Evolutionary conservation across 768 basidiomycete genomes (phyloP), one percentile per base, ranked within the genome.

Genomic region (Pisolithus microcarpus): DNA sequence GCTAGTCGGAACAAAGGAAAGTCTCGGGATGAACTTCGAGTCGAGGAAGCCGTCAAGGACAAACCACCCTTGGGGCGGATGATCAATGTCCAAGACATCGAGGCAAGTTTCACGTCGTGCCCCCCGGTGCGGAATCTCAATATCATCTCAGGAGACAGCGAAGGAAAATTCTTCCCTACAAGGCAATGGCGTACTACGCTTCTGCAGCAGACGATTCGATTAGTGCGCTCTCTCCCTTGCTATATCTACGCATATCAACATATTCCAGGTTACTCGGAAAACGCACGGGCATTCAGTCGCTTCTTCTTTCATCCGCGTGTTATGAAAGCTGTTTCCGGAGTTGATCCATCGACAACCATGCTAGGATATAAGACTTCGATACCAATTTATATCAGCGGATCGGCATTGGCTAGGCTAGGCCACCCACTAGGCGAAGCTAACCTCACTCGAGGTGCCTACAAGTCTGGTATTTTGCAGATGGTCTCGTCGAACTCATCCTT

Each of bases 341-440:
- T 82, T 53, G 80, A 87, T 65, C 78, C 84, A 18, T 85, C 85
- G 0, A 85, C 86, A 9, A 81, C 74, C 5, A 82, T 89, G 52
- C 81, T 94, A 43, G 82, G 90, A 13, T 82, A 77, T 64, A 72
- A 71, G 46, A 80, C 82, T 19, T 76, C 80, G 1, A 77, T 95
- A 45, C 93, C 93, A 1, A 72, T 96, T 6, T 92, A 90, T 61
- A 85, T 90, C 45, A 82, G 81, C 45, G 89, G 85, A 30, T 86
- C 91, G 16, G 91, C 89, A 19, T 77, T 88, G 37, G 88, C 88
- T n/a, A 81, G 80, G 52, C 72, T 94, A 0, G 93, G 92, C 0
- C 92, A 97, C 64, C 92, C 92, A 10, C 70, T 81, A n/a, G 92
- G 91, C 16, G 92, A 96, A 70, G 70, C 76, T 26, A 94, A 93